Evolutionary conservation across 352 stramenopile species (phyloP), one percentile per base, ranked within the genome.

Genomic region (Pythium brassicae): DNA sequence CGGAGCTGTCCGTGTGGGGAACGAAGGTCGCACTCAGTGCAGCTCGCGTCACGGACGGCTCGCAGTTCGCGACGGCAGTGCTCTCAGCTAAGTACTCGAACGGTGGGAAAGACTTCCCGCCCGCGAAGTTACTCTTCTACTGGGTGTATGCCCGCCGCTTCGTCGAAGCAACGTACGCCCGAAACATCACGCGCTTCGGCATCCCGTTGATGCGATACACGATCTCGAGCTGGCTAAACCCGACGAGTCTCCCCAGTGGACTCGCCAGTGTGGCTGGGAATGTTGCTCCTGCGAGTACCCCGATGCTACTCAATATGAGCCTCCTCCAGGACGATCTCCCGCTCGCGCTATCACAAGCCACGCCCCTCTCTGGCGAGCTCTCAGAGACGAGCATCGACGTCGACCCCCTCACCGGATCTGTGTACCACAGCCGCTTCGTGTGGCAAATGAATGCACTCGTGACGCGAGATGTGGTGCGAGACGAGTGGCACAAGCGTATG

Each of bases 141-240:
- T 89, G 78, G 78, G 49, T 53, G 2, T 74, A 79, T 25, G 34
- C 66, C 8, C 69, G 59, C 1, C 76, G 78, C n/a, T 44, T 84
- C 25, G 69, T 67, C 27, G 59, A 78, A 49, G 55, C 78, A 34
- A 48, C 50, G 15, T 85, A 66, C 51, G 42, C 48, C n/a, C 65
- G 58, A 34, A 83, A 86, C 49, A 64, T 71, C 34, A 89, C 74
- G 20, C 67, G 76, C 10, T 89, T 81, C 43, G 76, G 78, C 1
- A 20, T 81, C 0, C 57, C 68, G 0, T 43, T 83, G 27, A 74
- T 84, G 74, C 76, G 76, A 15, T 89, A 86, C 47, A 45, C 51
- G 0, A 51, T 76, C 1, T 17, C 61, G 0, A 63, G 69, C 19
- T 89, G 74, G 78, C 62, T 66, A 8, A 49, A 60, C 2, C 76